phyloP scores from a whole-genome alignment of 345 rosid species.

The Geranium rotundifolium region DNA sequence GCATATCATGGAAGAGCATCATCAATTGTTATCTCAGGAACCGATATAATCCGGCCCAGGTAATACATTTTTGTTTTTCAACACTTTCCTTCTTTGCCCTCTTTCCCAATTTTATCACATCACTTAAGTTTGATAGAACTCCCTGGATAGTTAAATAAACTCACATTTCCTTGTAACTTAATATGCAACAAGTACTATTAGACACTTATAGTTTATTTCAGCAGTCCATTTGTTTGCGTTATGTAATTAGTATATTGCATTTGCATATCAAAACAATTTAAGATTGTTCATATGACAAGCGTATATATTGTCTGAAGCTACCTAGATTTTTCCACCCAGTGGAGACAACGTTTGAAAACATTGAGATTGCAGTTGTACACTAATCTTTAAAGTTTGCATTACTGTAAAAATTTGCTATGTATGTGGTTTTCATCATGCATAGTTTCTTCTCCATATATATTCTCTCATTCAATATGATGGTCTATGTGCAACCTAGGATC shows the following conservation, averaged over 20 bases:
- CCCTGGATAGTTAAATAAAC: background rate
- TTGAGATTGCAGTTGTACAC: background rate
- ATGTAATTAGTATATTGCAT: background rate
- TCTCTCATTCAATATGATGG: background rate
- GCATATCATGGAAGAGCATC: constrained; percentile 98
- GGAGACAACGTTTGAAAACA: background rate
- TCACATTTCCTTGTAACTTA: background rate
- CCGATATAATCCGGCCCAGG: constrained; percentile 80
- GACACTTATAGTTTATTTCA: background rate
- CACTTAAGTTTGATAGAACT: background rate
- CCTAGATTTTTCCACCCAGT: background rate
- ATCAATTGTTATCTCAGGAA: constrained; percentile 83
- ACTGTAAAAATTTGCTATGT: background rate
- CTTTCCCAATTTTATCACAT: background rate
- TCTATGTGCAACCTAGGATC: background rate
- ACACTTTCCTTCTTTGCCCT: background rate
- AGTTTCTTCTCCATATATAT: no score
- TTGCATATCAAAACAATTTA: background rate
- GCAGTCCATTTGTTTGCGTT: background rate
- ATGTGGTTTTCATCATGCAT: background rate
- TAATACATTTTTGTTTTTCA: constrained; percentile 8
- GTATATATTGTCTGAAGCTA: background rate
- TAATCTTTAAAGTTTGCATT: background rate
- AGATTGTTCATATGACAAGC: background rate
- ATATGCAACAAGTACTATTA: background rate